Base-by-base conservation (phyloP, 768 basidiomycete species). In the Termitomyces titanicus region DNA sequence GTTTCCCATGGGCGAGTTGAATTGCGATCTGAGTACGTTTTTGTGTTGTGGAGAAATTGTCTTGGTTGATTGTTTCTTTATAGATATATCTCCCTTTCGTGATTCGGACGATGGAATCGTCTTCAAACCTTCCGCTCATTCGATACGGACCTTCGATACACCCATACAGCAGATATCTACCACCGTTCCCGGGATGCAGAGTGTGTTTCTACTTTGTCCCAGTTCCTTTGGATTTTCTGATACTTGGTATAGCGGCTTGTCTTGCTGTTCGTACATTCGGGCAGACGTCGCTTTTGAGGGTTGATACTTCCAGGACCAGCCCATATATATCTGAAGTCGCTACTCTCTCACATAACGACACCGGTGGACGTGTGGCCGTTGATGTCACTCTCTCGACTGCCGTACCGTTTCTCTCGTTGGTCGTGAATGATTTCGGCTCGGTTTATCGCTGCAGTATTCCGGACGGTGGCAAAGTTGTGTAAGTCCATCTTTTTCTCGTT, bases 1-100 rank as follows among this genome's bases (percentile, higher is more conserved):
- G 1, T 90, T 89, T 70, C 83, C 89, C 1, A 82, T 79, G 75
- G 88, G 89, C 2, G 80, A 85, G 62, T 70, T 75, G 13, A 74
- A 76, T 34, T 65, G 71, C 48, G 78, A 86, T 54, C 74, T 92
- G 31, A 88, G 90, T 90, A 60, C 63, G 82, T 65, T 8, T 42
- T 24, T 29, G n/a, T 18, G 22, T 33, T 3, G 5, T 0, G 27
- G 33, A 12, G 15, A 24, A 40, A 20, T 18, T 13, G 22, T 22
- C n/a, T 55, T 3, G 24, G 22, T 45, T 47, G 15, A 45, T 18
- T 22, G 33, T 8, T 33, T 2, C 25, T 50, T 12, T 12, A 8
- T n/a, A 64, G 63, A 64, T 24, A 42, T 64, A 6, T 63, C 63
- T 9, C 48, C 54, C 3, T 54, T 63, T 71, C 66, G 1, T 70